phyloP scores from a whole-genome alignment of 1,284 basidiomycete genomes.

The Cutaneotrichosporon dermatis region DNA sequence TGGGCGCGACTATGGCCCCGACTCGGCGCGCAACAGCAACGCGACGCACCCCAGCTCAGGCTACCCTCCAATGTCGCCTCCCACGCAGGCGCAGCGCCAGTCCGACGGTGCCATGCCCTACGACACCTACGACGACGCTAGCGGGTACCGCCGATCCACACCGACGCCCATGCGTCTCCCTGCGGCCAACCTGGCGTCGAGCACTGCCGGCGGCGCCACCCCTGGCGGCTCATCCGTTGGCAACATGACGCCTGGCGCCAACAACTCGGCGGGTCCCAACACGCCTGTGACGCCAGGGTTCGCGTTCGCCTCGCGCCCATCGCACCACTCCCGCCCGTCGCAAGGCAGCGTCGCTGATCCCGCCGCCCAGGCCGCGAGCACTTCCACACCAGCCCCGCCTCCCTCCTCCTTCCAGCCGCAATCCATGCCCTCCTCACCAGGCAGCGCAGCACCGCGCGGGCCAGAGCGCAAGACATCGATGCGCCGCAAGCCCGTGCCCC shows the following conservation, averaged over 20 bases:
- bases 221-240: not conserved
- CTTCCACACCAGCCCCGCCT: not conserved
- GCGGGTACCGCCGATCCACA: not conserved
- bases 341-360: not conserved
- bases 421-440: not conserved
- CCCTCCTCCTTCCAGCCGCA: not conserved
- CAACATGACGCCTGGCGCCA: not conserved
- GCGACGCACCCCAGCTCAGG: not conserved
- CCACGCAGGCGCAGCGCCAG: not conserved
- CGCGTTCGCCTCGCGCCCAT: not conserved
- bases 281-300: conserved; percentile 9
- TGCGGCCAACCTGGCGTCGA: not conserved
- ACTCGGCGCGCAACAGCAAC: not conserved
- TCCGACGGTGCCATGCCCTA: not conserved
- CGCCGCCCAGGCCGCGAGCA: not conserved
- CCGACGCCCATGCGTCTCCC: conserved; percentile 2
- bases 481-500: conserved; percentile 23
- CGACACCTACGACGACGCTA: not conserved
- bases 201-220: not conserved
- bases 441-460: too few species aligned
- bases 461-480: conserved; percentile 16
- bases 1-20: not conserved
- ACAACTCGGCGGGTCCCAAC: not conserved
- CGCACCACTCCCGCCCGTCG: conserved; percentile 1
- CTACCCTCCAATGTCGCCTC: not conserved